Base-by-base conservation (phyloP, 805 yeast genomes). In the Wickerhamomyces chambardii region DNA sequence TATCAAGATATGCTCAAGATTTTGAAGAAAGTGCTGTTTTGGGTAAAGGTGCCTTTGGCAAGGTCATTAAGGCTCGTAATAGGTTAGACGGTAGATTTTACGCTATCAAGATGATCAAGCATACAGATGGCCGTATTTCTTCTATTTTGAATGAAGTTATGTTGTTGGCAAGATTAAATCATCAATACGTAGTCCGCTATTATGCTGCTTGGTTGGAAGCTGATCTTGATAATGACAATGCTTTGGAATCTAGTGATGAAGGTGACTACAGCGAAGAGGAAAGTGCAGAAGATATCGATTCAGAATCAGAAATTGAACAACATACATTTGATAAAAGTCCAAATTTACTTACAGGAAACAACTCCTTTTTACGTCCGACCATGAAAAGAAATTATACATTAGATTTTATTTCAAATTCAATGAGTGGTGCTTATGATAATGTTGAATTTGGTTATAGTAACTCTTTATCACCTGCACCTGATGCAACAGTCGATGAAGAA, bases 201-300 rank as follows among this genome's bases (percentile, higher is more conserved):
- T 92, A 84, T 58, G 95, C 97, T 4, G 95, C 97, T 0, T 92
- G 99, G 99, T 72, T 90, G 5, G 97, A 89, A 51, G 94, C 85
- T 36, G 79, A 78, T 21, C 41, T 46, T 34, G 51, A 15, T 39
- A 32, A 40, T 44, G 50, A 50, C 4, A 62, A 55, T 24, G 64
- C 56, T 3, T 47, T 60, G 15, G 61, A 48, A 12, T 51, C 56
- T 3, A 53, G 55, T 10, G 61, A 56, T 6, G 56, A 48, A 17
- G 61, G 55, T 7, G 59, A 48, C 2, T 48, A 38, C 5, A 44
- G 33, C 5, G 47, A 38, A 29, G 40, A 40, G 8, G 44, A 36
- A 7, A 37, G 37, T 14, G 46, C 39, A 4, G 47, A 41, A 18
- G 31, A 21, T 12, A n/a, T n/a, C n/a, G n/a, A n/a, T n/a, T n/a